Base-by-base conservation (phyloP, 306 rosid species). In the Castanopsis chinensis region DNA sequence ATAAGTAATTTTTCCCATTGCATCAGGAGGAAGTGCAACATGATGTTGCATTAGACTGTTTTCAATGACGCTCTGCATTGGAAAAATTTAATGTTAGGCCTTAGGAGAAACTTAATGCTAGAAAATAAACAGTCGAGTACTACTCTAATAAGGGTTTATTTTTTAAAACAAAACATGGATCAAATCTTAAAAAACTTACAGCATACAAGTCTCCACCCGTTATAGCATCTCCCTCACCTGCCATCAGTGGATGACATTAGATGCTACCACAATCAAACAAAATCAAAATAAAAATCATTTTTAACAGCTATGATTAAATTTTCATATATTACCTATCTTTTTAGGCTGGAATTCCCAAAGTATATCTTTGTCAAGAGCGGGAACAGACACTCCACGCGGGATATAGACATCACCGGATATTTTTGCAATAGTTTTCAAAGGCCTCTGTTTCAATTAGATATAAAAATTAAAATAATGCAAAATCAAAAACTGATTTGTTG, bases 151-250 rank as follows among this genome's bases (percentile, higher is more conserved):
- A 18, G 54, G 32, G 27, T 20, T 28, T 64, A 23, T 25, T 30
- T 56, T 56, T 71, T 71, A 43, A 18, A 76, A 76, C 56, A 83
- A 78, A 74, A 53, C 52, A 70, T 59, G n/a, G 43, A 72, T 77
- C 77, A 71, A 75, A 80, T 69, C 13, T 57, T 67, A 21, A 21
- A 35, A 76, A 81, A 90, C 94, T 86, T 90, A 96, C 99, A 78
- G 99, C 99, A 76, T 91, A 96, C 73, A 96, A 84, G 87, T 96
- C 99, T 89, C 99, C 99, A 56, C 97, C 98, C 9, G 98, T 96
- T 72, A 96, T 58, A 43, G 84, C 83, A 81, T 96, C 98, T 45
- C 98, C 99, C 86, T 93, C 99, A 79, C 98, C 99, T 93, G 90
- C 76, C 83, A 77, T 9, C 80, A 59, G 64, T 13, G 52, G 63